These are phyloP conservation scores for Diaporthe australafricana DNA, from an alignment of 2,329 filamentous ascomycete genomes.

Conservation along the genomic window DNA sequence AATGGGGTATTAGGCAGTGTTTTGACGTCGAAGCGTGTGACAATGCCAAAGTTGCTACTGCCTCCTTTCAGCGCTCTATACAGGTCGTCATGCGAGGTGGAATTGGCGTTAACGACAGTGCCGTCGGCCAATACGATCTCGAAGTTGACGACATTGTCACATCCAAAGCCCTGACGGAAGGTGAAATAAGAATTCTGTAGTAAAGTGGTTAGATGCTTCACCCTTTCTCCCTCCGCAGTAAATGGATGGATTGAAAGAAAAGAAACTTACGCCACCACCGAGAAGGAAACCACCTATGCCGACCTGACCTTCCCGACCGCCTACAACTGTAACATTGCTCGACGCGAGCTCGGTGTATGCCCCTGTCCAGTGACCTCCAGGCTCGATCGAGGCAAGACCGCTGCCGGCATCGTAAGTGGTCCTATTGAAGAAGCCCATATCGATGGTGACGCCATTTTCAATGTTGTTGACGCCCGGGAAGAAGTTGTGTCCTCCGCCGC, in stretches of 20 bases:
- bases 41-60: slow-evolving; percentile 55
- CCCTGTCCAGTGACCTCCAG: slow-evolving; percentile 14
- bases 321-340: slow-evolving; percentile 10
- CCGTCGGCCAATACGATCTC: slow-evolving; percentile 24
- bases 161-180: slow-evolving; percentile 17
- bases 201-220: background rate
- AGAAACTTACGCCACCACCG: background rate
- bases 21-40: slow-evolving; percentile 42
- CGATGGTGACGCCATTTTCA: slow-evolving; percentile 56
- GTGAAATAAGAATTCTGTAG: slow-evolving; percentile 1
- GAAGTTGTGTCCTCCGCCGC: slow-evolving; percentile 61
- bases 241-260: background rate
- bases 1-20: slow-evolving; percentile 37
- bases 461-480: slow-evolving; percentile 56
- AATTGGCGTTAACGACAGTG: slow-evolving; percentile 19
- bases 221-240: background rate
- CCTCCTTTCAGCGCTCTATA: slow-evolving; percentile 42
- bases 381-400: slow-evolving; percentile 30
- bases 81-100: slow-evolving; percentile 1
- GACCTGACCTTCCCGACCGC: slow-evolving; percentile 27
- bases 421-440: slow-evolving; percentile 47
- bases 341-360: slow-evolving; percentile 5
- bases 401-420: slow-evolving; percentile 35
- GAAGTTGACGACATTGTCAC: slow-evolving; percentile 28
- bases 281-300: slow-evolving; percentile 22